Percentiles rank a stretch among this genome's conserved stretches.
These are phyloP conservation scores for Backusella parvicylindrica DNA, from an alignment of 192 early-diverging fungal species.

Conservation along the genomic window DNA sequence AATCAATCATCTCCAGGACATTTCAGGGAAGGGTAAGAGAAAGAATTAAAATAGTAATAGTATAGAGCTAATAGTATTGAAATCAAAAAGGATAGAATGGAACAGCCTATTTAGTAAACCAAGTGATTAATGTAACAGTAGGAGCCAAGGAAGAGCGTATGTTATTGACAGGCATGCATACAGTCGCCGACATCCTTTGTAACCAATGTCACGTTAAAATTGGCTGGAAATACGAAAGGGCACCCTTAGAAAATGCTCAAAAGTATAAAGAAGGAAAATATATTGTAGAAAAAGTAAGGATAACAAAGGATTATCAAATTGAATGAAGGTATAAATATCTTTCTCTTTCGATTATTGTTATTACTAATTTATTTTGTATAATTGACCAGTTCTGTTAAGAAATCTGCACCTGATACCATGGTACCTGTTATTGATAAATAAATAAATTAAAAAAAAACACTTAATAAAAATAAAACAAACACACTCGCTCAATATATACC, in stretches of 20 bases:
- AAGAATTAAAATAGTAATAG: no score
- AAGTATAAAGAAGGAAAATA: slow-evolving; percentile 61
- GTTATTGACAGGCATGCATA: slow-evolving; percentile 56
- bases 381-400: not conserved
- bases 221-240: slow-evolving; percentile 61
- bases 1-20: not conserved
- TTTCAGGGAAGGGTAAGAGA: slow-evolving; percentile 5
- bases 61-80: not conserved
- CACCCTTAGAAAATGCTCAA: slow-evolving; percentile 50
- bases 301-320: slow-evolving; percentile 33
- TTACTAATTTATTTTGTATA: not conserved
- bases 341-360: not conserved
- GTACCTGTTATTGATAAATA: not conserved
- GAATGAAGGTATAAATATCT: not conserved
- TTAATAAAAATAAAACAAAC: no score
- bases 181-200: slow-evolving; percentile 55
- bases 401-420: not conserved
- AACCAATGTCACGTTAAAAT: slow-evolving; percentile 45
- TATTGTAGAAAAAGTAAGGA: slow-evolving; percentile 52
- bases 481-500: not conserved
- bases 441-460: not conserved
- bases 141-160: slow-evolving; percentile 55
- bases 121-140: slow-evolving; percentile 46
- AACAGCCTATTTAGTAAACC: slow-evolving; percentile 50
- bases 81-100: slow-evolving; percentile 38